These are phyloP conservation scores for Aspergillus bertholletiae DNA, from an alignment of 495 filamentous ascomycete genomes.

Conservation along the genomic window DNA sequence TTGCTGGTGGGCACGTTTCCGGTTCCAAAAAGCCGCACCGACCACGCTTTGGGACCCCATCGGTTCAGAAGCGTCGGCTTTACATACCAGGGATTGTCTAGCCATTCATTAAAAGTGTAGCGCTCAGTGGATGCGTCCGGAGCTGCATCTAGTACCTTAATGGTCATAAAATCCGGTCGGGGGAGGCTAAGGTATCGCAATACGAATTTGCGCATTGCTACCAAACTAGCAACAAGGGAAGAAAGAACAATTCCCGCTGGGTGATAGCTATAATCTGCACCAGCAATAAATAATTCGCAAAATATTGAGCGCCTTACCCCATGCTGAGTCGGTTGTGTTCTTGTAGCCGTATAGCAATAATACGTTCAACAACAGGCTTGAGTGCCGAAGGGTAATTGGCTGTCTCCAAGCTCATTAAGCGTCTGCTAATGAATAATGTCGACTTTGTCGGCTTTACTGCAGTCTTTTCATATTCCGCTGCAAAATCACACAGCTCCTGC, in stretches of 20 bases:
- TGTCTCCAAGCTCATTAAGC: neutral
- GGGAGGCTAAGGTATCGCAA: conserved; percentile 49
- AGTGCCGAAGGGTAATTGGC: conserved; percentile 24
- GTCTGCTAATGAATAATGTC: neutral
- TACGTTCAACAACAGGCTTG: conserved; percentile 17
- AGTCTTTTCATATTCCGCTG: conserved; percentile 41
- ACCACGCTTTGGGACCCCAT: conserved; percentile 44
- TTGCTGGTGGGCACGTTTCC: conserved; percentile 36
- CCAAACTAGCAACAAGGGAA: conserved; percentile 24
- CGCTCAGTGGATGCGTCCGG: too few species aligned
- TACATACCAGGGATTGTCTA: conserved; percentile 46
- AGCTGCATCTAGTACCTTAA: too few species aligned
- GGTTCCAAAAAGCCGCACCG: conserved; percentile 42
- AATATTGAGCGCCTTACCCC: conserved; percentile 16
- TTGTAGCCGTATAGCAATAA: conserved; percentile 21
- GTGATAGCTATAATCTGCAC: conserved; percentile 9
- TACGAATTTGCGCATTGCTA: conserved; percentile 37
- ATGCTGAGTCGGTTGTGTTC: conserved; percentile 24
- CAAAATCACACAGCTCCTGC: conserved; percentile 48
- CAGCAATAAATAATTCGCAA: too few species aligned
- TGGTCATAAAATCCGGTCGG: too few species aligned
- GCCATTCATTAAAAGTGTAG: conserved; percentile 21
- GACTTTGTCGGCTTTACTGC: conserved; percentile 19
- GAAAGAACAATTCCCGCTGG: conserved; percentile 27
- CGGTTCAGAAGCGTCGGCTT: conserved; percentile 47